Base-by-base conservation (phyloP, 495 filamentous ascomycete species). In the Penicillium ochrochloron region DNA sequence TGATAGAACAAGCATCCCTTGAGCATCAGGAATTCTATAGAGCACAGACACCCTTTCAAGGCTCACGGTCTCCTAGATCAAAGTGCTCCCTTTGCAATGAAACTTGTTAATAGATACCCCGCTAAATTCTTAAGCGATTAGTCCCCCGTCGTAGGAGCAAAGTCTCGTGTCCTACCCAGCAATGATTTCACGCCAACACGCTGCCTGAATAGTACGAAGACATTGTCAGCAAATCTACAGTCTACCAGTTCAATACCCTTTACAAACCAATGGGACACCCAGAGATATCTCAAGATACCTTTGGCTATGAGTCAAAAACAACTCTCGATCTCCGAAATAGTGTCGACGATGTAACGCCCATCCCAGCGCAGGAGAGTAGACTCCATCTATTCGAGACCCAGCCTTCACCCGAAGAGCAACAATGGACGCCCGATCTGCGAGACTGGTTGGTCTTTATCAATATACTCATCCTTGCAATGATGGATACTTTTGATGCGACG, bases 401-500 rank as follows among this genome's bases (percentile, higher is more conserved):
- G 8, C 21, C 34, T 8, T 39, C 46, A 0, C 5, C 56, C 6
- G 66, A 71, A 12, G 64, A 62, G 31, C 37, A 65, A 29, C 37
- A 59, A 63, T 73, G 78, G 71, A 60, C 50, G 7, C 69, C 70
- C 3, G 65, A 63, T 3, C 61, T 79, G 4, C 69, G 64, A 35
- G 76, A 78, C 57, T 75, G 71, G 74, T 60, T 79, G 12, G 61
- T 79, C 4, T 69, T 78, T 19, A 66, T 69, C 27, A 77, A 71
- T 35, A 70, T 78, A 34, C 70, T 71, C 9, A 68, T 77, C 17
- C 46, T 78, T 37, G 69, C 74, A 5, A 72, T 75, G 69, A 79
- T 80, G 76, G 78, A 80, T 64, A 69, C 74, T 5, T 80, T 78
- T 55, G 70, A 79, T 60, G 70, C 72, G 21, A 76, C 77, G 0